phyloP scores from a whole-genome alignment of 1,139 yeast species.

The Taiozyma sp. region DNA sequence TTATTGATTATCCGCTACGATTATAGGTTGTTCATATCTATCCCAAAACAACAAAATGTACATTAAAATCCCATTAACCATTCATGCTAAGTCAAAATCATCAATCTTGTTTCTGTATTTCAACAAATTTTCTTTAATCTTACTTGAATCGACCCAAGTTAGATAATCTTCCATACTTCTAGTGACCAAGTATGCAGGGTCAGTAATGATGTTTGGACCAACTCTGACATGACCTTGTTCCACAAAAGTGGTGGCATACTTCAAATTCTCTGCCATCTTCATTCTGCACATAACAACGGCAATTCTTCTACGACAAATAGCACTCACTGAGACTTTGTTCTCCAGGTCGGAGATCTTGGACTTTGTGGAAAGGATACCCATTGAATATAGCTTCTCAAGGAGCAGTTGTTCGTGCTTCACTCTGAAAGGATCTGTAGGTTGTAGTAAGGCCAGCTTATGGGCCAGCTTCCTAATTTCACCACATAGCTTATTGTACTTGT shows the following conservation, averaged over 20 bases:
- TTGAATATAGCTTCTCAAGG: constrained; percentile 77
- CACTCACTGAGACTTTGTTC: constrained; percentile 86
- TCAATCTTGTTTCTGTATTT: constrained; percentile 85
- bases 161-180: constrained; percentile 92
- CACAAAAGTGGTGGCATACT: constrained; percentile 86
- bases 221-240: constrained; percentile 98
- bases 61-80: neutral
- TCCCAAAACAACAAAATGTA: neutral
- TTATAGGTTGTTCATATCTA: neutral
- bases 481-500: constrained; percentile 85
- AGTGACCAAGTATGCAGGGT: constrained; percentile 92
- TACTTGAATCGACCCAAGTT: constrained; percentile 95
- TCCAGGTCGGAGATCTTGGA: constrained; percentile 93
- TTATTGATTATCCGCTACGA: neutral
- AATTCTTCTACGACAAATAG: constrained; percentile 85
- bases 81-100: constrained; percentile 62
- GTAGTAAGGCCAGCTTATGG: constrained; percentile 75
- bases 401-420: constrained; percentile 82
- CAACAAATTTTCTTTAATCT: constrained; percentile 86
- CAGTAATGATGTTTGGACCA: constrained; percentile 93
- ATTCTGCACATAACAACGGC: constrained; percentile 95
- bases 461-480: constrained; percentile 89
- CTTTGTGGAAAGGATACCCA: constrained; percentile 83
- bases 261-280: constrained; percentile 87
- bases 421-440: constrained; percentile 83